Evolutionary conservation across 192 early-diverging fungal species (phyloP), one percentile per base, ranked within the genome.

Genomic region (Helicostylum pulchrum): DNA sequence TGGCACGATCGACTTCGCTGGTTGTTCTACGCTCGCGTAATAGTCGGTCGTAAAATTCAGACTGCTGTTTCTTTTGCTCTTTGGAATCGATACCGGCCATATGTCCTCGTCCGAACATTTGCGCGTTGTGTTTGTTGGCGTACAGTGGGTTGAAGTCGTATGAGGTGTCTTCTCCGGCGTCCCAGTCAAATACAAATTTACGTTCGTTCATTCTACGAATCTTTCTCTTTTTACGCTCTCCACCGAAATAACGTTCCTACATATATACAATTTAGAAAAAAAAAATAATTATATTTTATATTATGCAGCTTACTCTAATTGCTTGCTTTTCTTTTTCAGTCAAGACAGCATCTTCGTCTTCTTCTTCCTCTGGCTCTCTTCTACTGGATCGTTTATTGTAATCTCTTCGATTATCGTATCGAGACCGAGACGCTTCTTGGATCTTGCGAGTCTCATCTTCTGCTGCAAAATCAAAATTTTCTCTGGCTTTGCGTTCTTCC

Each of bases 141-240:
- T 99, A 99, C 6, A 99, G 73, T 11, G 95, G 94, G 72, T 92
- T 95, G 54, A 91, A 86, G 65, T 97, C 95, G 39, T 87, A 78
- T 15, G 96, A 95, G 3, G 97, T 99, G 67, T 99, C 97, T 73
- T 99, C 97, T 23, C 82, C 80, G 0, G 92, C 90, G 59, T 90
- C 92, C 97, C 97, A 99, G 72, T 96, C 97, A 82, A 99, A 99
- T 14, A 94, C 91, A 75, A 99, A 97, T 69, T 94, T 95, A 54
- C 94, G 92, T 54, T 97, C 93, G 65, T 93, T 92, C 80, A 91
- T 89, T 62, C 81, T 83, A 12, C 96, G 88, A 53, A 88, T 78
- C 64, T 87, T 88, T 31, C 94, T 84, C 62, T 86, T 83, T 58
- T 80, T 78, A 11, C 86, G 78, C 44, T 94, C 91, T 46, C 85